Base-by-base conservation (phyloP, 1,139 yeast species). In the Taphrina confusa region DNA sequence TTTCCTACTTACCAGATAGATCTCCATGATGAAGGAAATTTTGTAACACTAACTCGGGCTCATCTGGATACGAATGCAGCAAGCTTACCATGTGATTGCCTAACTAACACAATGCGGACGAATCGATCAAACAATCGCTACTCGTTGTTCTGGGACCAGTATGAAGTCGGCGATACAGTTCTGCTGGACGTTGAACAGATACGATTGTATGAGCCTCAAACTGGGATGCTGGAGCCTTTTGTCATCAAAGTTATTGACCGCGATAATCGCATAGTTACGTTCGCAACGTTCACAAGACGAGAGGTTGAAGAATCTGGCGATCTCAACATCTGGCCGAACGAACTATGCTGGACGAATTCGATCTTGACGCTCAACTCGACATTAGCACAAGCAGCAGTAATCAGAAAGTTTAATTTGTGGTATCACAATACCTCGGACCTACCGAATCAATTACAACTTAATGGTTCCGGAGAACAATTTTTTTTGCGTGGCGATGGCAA, bases 1-100 rank as follows among this genome's bases (percentile, higher is more conserved):
- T n/a, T 2, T 16, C 3, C 4, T 25, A n/a, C 42, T 37, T 18
- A 37, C n/a, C n/a, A 37, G 9, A 5, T 37, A 37, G 42, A 42
- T 22, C 46, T 42, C 9, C 46, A 42, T 14, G 46, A 23, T n/a
- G 46, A 42, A 42, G 46, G 46, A 5, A 42, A 42, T 14, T 42
- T 42, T 16, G 46, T 23, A 31, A 27, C 30, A 4, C 46, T 42
- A 2, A 9, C 18, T 9, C 12, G 31, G 1, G 31, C 22, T 42
- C 42, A 37, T 18, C 42, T 37, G 6, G 42, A 16, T n/a, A 4
- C 25, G 25, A 25, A n/a, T 37, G 30, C 31, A 23, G 20, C 12
- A 14, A 5, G 14, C 1, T 31, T 42, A 8, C 46, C 46, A 23
- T 42, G 46, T 14, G 46, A 31, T 23, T 42, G 46, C 20, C 22